A percentile compares a stretch with the other conserved stretches of the same genome.
These are phyloP conservation scores for Colletotrichum tofieldiae DNA, from an alignment of 2,329 filamentous ascomycete species.

Conservation along the genomic window DNA sequence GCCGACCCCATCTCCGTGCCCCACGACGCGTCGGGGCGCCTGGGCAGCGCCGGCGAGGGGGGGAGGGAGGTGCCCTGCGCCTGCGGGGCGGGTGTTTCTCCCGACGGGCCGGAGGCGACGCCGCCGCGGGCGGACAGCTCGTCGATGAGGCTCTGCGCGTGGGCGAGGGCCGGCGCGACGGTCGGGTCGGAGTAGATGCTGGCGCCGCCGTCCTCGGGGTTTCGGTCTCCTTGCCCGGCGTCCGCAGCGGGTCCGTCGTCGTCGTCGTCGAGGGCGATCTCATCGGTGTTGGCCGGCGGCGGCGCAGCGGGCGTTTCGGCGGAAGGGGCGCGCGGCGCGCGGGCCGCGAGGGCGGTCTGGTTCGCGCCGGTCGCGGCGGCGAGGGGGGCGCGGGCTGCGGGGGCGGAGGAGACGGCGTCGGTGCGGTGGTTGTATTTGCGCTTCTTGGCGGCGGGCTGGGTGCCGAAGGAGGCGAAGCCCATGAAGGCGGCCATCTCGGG, in stretches of 20 bases:
- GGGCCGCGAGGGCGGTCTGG: conserved; percentile 55
- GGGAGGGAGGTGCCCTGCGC: conserved; percentile 16
- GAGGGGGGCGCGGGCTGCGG: conserved; percentile 49
- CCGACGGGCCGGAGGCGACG: background rate
- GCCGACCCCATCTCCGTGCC: conserved; percentile 29
- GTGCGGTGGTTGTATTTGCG: conserved; percentile 74
- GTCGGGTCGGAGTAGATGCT: conserved; percentile 24
- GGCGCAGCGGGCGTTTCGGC: conserved; percentile 15
- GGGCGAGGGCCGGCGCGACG: conserved; percentile 40
- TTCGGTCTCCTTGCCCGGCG: background rate
- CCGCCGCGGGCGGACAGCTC: conserved; percentile 26
- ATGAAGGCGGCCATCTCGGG: conserved; percentile 75
- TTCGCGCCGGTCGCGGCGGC: conserved; percentile 53
- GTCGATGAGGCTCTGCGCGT: conserved; percentile 40
- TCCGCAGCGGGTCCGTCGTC: conserved; percentile 53
- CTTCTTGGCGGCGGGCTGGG: conserved; percentile 71
- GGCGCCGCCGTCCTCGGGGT: conserved; percentile 29
- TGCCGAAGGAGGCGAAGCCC: conserved; percentile 82
- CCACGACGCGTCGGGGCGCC: conserved; percentile 38
- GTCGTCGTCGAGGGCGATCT: conserved; percentile 63
- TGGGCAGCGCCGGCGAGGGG: conserved; percentile 29
- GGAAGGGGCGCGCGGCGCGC: conserved; percentile 38
- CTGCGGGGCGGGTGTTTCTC: background rate
- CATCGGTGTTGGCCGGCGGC: conserved; percentile 56
- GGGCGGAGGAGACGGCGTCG: conserved; percentile 63